phyloP scores from a whole-genome alignment of 768 basidiomycete species.

The Collybiopsis confluens region DNA sequence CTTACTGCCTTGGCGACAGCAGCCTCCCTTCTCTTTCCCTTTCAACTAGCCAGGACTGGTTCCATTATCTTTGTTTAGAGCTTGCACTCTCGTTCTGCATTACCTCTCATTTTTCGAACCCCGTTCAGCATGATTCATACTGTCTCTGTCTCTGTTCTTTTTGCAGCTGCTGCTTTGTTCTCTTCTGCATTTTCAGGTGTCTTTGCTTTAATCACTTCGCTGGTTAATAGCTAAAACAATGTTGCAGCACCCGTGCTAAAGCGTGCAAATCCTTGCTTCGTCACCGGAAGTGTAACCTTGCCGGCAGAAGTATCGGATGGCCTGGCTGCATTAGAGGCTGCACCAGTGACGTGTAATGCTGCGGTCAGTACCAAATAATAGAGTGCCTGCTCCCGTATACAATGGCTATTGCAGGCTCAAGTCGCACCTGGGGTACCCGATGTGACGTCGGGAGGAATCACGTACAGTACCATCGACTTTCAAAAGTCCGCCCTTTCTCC shows the following conservation, averaged over 20 bases:
- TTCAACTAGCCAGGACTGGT: not conserved
- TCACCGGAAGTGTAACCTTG: constrained; percentile 22
- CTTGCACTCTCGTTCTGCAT: not conserved
- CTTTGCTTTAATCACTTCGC: not conserved
- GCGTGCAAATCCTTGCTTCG: constrained; percentile 23
- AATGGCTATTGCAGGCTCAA: constrained; percentile 13
- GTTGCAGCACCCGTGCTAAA: constrained; percentile 15
- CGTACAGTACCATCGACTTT: constrained; percentile 24
- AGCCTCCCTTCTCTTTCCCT: not conserved
- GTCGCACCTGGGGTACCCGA: constrained; percentile 23
- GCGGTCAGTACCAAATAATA: constrained; percentile 5
- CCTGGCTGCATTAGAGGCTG: constrained; percentile 15
- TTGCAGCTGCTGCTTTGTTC: not conserved
- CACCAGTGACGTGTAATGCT: constrained; percentile 18
- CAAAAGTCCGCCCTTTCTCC: constrained; percentile 22
- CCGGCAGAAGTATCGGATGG: constrained; percentile 22
- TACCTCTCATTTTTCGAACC: not conserved
- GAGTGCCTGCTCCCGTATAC: not conserved
- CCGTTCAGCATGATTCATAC: not conserved
- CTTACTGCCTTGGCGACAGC: not conserved
- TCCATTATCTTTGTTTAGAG: not conserved
- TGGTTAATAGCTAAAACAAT: not conserved
- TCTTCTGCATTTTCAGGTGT: not conserved
- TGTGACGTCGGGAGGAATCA: constrained; percentile 19
- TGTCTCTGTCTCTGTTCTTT: not conserved